These are phyloP conservation scores for Trichocladium uniseriatum DNA, from an alignment of 495 filamentous ascomycete genomes.

Conservation along the genomic window DNA sequence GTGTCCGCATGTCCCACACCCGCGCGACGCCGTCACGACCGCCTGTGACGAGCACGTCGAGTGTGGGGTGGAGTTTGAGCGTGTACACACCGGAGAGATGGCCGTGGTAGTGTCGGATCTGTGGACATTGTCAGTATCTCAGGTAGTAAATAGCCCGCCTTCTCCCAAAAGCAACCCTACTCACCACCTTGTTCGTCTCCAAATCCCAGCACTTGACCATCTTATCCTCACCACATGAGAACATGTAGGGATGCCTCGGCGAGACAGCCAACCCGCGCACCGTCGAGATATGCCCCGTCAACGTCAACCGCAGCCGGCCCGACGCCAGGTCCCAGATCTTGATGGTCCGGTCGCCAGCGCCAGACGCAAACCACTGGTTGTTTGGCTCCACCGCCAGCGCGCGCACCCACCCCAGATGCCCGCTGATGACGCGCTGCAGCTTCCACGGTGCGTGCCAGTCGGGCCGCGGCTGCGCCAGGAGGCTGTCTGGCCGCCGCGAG, in stretches of 20 bases:
- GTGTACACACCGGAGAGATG: constrained; percentile 96
- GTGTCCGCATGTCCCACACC: constrained; percentile 98
- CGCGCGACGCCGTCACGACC: constrained; percentile 89
- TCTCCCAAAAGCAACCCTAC: neutral
- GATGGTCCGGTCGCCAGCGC: constrained; percentile 91
- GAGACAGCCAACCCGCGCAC: constrained; percentile 91
- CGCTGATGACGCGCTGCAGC: constrained; percentile 93
- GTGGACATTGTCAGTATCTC: neutral
- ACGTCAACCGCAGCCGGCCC: constrained; percentile 69
- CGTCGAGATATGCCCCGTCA: constrained; percentile 96
- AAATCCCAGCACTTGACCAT: constrained; percentile 99
- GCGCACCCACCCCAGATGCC: constrained; percentile 94
- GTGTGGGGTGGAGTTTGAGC: constrained; percentile 77
- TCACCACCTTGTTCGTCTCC: constrained; percentile 84
- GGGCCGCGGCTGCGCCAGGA: constrained; percentile 64
- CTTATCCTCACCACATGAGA: constrained; percentile 97
- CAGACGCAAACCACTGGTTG: constrained; percentile 97
- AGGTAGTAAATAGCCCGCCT: too few relatives aligned
- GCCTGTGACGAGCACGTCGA: constrained; percentile 91
- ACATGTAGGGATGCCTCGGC: constrained; percentile 90
- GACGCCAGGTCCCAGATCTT: constrained; percentile 98
- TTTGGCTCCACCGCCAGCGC: constrained; percentile 85
- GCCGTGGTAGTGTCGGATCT: constrained; percentile 93
- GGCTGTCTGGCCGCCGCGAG: constrained; percentile 51
- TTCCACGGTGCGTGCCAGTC: constrained; percentile 99